These are phyloP conservation scores for Diaporthe australafricana DNA, from an alignment of 2,329 filamentous ascomycete genomes.

Conservation along the genomic window DNA sequence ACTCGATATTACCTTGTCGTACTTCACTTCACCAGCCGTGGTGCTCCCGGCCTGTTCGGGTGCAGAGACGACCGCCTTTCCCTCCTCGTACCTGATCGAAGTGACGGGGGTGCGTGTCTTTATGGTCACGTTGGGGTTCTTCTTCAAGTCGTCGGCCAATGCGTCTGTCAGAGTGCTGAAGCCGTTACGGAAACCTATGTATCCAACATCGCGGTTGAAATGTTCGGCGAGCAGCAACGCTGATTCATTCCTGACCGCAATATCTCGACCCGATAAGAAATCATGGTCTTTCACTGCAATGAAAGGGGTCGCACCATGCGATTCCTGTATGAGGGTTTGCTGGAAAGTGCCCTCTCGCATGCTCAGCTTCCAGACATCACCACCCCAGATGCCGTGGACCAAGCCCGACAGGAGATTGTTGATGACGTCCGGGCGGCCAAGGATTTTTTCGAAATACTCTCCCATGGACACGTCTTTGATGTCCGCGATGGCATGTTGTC, in stretches of 20 bases:
- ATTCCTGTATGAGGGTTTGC: conserved; percentile 59
- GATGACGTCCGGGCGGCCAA: conserved; percentile 64
- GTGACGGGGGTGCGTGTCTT: conserved; percentile 61
- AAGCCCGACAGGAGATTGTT: conserved; percentile 82
- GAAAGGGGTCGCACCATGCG: conserved; percentile 28
- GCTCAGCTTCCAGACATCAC: conserved; percentile 85
- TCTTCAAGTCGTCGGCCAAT: conserved; percentile 62
- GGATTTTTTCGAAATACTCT: conserved; percentile 68
- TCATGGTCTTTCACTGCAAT: conserved; percentile 33
- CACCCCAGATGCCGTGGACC: conserved; percentile 92
- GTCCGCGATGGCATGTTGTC: conserved; percentile 36
- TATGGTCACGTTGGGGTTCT: conserved; percentile 70
- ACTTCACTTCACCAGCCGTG: conserved; percentile 42
- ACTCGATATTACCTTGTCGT: conserved; percentile 75
- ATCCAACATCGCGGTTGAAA: conserved; percentile 41
- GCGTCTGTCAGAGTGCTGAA: conserved; percentile 70
- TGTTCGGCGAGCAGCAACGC: conserved; percentile 43
- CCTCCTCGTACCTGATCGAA: conserved; percentile 54
- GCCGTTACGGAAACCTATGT: conserved; percentile 67
- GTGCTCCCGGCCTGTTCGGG: neutral
- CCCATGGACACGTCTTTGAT: conserved; percentile 78
- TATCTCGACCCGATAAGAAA: conserved; percentile 35
- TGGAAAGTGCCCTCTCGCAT: conserved; percentile 70
- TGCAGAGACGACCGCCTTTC: conserved; percentile 56
- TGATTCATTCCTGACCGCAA: conserved; percentile 33